A percentile compares a stretch with the other conserved stretches of the same genome.
Evolutionary conservation across 768 basidiomycete species (phyloP).

Genomic region (Mycena kentingensis): DNA sequence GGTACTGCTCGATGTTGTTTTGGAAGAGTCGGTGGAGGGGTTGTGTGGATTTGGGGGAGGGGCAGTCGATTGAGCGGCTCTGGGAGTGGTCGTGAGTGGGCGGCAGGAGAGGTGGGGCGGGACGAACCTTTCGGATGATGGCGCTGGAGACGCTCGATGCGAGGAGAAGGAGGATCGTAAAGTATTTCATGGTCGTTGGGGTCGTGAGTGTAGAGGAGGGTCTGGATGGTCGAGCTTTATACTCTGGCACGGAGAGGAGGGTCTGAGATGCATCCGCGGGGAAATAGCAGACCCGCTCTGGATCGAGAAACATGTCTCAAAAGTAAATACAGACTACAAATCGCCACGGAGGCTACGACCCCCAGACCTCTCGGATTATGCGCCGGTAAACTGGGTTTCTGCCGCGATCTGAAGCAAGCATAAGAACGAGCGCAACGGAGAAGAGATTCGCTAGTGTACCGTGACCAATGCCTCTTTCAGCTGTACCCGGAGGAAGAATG

Average conservation of each 20-base stretch:
- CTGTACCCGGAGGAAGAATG: no score
- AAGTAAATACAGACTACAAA: no score
- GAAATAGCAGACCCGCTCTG: no score
- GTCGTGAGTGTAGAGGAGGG: neutral
- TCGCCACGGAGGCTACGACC: no score
- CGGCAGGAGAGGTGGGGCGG: neutral
- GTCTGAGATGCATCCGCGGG: neutral
- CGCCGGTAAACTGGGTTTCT: no score
- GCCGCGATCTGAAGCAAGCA: no score
- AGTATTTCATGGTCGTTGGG: neutral
- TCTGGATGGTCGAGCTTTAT: neutral
- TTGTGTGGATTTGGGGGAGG: neutral
- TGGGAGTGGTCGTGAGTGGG: neutral
- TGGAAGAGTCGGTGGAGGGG: slow-evolving; percentile 7
- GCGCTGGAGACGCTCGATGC: neutral
- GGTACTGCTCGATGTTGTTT: slow-evolving; percentile 9
- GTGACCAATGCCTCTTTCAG: no score
- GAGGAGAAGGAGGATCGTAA: neutral
- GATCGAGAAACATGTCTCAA: no score
- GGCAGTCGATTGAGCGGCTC: neutral
- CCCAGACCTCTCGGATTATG: no score
- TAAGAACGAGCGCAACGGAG: no score
- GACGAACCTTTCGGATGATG: neutral
- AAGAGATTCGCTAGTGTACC: no score
- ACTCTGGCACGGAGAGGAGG: neutral